Evolutionary conservation across 305 asterid species (phyloP), one percentile per base, ranked within the genome.

Genomic region (Salvia sclarea): DNA sequence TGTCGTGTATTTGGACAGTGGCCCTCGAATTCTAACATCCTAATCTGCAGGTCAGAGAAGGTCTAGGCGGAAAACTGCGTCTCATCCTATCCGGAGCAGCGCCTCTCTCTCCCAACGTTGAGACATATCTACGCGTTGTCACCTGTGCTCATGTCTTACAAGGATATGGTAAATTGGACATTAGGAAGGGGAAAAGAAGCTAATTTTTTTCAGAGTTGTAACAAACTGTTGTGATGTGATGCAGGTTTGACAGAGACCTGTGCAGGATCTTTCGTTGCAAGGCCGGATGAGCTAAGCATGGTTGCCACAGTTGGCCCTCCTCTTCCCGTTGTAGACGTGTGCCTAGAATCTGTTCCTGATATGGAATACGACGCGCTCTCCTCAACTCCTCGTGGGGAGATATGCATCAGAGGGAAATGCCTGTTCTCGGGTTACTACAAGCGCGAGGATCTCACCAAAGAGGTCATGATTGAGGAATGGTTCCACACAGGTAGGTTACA

Each of bases 201-300:
- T n/a, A n/a, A n/a, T n/a, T n/a, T n/a, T n/a, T n/a, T 31, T 14
- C 13, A 6, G 9, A 31, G 30, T 33, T 21, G 1, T 25, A 24
- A 64, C 21, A n/a, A 54, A 22, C 18, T n/a, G 35, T 47, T 40
- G n/a, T 16, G 28, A 38, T 70, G 2, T 68, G 16, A 24, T 79
- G 61, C 80, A 91, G 97, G 97, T 81, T 85, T 91, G 76, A 88
- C 97, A 16, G 97, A 91, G 69, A 91, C 97, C 6, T 86, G 97
- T 63, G 97, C 95, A 5, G 97, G 93, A 33, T 85, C 97, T 5
- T 91, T 91, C 69, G 95, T 83, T 66, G 95, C 95, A 22, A 84
- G 77, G 53, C 97, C 96, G 17, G 84, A 91, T 68, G 90, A 85
- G 74, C 44, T 87, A 28, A 30, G 78, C 30, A 91, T 88, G 96